Base-by-base conservation (phyloP, 208 protist genomes). In the Trypanosoma brucei region DNA sequence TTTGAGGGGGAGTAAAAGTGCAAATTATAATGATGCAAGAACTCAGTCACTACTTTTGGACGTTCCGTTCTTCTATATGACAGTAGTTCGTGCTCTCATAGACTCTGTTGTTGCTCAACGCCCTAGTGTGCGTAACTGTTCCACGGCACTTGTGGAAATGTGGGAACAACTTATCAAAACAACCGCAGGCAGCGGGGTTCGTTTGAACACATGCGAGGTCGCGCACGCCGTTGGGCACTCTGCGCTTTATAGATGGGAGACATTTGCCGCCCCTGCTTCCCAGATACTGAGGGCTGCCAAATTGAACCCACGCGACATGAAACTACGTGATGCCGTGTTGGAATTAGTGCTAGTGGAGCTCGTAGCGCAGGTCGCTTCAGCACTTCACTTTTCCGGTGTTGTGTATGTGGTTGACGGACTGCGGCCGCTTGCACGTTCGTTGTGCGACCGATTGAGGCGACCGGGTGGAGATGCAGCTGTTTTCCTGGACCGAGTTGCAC, bases 91-190 rank as follows among this genome's bases (percentile, higher is more conserved):
- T 0, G 38, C 55, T 3, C 69, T 85, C 49, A 65, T 92, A 55
- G 85, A 92, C 60, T 77, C 75, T 9, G 70, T 81, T 35, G 72
- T 77, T n/a, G 73, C 68, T 7, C 85, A 86, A 71, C 79, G 76
- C 14, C 79, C 81, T 7, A 59, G 57, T n/a, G 55, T 92, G 36
- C 81, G 81, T 3, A 58, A 65, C 37, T 39, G 72, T 11, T 67
- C 66, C 30, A 55, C 60, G 0, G 59, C 84, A 1, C 50, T 92
- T 3, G 60, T 76, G 5, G 71, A 92, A 64, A 55, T 84, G 49
- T 92, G 85, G 85, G 85, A 88, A 42, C 60, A 74, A 39, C 63
- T 86, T 40, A 35, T 83, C 7, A 22, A 3, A 5, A 57, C 48
- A 3, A 48, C 56, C 30, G 62, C 56, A 0, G 38, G 35, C 4